Base-by-base conservation (phyloP, 345 rosid genomes). In the Linum tenue region DNA sequence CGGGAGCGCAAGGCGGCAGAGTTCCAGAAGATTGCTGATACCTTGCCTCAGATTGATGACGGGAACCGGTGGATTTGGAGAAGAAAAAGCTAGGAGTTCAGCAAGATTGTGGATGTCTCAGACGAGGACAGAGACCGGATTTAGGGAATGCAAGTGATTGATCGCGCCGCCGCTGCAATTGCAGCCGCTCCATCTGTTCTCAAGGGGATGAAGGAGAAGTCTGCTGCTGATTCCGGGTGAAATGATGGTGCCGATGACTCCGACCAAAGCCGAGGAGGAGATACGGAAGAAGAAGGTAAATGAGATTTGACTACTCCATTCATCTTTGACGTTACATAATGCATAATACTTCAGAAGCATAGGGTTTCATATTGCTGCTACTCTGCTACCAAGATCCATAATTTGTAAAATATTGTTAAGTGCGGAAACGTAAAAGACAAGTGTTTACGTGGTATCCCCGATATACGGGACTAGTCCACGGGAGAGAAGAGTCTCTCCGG, bases 151-250 rank as follows among this genome's bases (percentile, higher is more conserved):
- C 96, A 89, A 78, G 95, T 92, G 39, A 70, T 92, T 5, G 96
- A 92, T 75, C 92, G 96, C 0, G 96, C 95, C 0, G 91, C 89
- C 0, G 95, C 96, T 0, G 92, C 96, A 0, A 87, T 92, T 16
- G 83, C 95, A 0, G 96, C 96, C 0, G 96, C 92, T 36, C 84
- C 71, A 6, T 80, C 92, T 2, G 55, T 89, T 62, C 73, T 89
- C 40, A 67, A 77, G 65, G 83, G 84, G 62, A 80, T 66, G 5
- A 72, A 37, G 22, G 59, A 76, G 10, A 69, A 62, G 36, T 64
- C 71, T 39, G 68, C 44, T 11, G 70, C 59, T 39, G 11, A 39
- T 37, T 12, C 1, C 37, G 69, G 41, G 69, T 48, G n/a, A n/a
- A n/a, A n/a, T n/a, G n/a, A n/a, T n/a, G n/a, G n/a, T n/a, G n/a